These are phyloP conservation scores for Aspergillus flavus DNA, from an alignment of 2,329 filamentous ascomycete genomes.

Conservation along the genomic window DNA sequence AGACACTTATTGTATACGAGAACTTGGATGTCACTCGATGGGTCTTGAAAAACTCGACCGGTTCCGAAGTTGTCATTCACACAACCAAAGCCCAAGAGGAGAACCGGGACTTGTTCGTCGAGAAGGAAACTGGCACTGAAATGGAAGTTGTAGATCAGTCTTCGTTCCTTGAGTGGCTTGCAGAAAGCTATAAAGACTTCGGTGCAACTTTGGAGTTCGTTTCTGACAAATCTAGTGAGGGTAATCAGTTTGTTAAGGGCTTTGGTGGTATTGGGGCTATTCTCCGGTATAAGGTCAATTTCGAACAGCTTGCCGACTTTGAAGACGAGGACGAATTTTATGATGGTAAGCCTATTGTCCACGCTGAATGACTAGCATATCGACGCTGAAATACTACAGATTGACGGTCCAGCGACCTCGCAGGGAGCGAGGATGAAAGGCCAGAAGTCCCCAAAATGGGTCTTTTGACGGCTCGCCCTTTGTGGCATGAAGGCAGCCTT, in stretches of 20 bases:
- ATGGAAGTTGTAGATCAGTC: slow-evolving; percentile 90
- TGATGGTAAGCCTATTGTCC: slow-evolving; percentile 55
- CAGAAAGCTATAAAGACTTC: slow-evolving; percentile 97
- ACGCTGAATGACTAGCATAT: not conserved
- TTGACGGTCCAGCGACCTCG: slow-evolving; percentile 91
- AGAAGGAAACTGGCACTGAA: slow-evolving; percentile 93
- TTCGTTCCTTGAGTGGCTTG: slow-evolving; percentile 99
- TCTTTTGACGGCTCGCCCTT: slow-evolving; percentile 58
- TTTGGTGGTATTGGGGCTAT: slow-evolving; percentile 98
- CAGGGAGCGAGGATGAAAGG: slow-evolving; percentile 80
- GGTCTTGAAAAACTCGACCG: slow-evolving; percentile 78
- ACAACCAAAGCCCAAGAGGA: slow-evolving; percentile 84
- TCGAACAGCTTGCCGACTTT: slow-evolving; percentile 94
- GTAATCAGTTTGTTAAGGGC: slow-evolving; percentile 99
- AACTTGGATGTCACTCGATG: slow-evolving; percentile 94
- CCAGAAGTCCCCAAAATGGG: slow-evolving; percentile 58
- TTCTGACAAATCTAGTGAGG: slow-evolving; percentile 94
- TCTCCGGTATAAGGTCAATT: slow-evolving; percentile 99
- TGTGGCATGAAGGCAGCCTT: slow-evolving; percentile 39
- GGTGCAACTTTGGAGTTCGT: slow-evolving; percentile 96
- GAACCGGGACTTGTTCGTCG: slow-evolving; percentile 82
- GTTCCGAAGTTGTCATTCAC: slow-evolving; percentile 75
- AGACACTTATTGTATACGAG: slow-evolving; percentile 94
- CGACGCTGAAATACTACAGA: slow-evolving; percentile 51
- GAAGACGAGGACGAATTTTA: slow-evolving; percentile 94